phyloP scores from a whole-genome alignment of 73 alveolate genomes.

The Paramecium pentaurelia region DNA sequence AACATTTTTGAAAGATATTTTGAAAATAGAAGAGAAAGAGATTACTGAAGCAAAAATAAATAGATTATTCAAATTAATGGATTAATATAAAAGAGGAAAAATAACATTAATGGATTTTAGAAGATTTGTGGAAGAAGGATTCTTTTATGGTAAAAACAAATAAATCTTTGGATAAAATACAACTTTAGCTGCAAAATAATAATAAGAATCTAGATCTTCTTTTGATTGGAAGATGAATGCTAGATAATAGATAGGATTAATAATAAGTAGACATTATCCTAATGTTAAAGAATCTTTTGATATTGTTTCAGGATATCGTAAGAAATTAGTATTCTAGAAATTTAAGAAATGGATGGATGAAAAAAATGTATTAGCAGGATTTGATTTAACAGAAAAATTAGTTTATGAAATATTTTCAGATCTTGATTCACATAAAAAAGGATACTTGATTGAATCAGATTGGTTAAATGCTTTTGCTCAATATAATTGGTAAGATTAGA shows the following conservation, averaged over 20 bases:
- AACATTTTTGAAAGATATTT: constrained; percentile 62
- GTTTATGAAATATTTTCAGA: constrained; percentile 73
- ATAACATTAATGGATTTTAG: constrained; percentile 79
- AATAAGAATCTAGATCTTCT: constrained; percentile 61
- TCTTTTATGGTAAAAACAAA: constrained; percentile 53
- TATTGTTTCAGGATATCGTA: constrained; percentile 64
- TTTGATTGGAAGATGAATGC: constrained; percentile 84
- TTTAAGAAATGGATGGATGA: constrained; percentile 73
- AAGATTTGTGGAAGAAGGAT: constrained; percentile 74
- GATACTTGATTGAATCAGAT: constrained; percentile 78
- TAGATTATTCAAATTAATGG: constrained; percentile 82
- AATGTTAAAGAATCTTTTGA: constrained; percentile 69
- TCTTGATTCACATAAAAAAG: constrained; percentile 86
- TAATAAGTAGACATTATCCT: constrained; percentile 66
- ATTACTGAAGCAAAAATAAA: constrained; percentile 71
- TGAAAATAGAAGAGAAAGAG: constrained; percentile 70
- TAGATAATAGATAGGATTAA: constrained; percentile 74
- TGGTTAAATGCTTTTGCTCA: constrained; percentile 72
- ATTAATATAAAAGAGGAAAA: constrained; percentile 72
- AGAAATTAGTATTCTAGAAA: constrained; percentile 64
- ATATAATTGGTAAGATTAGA: constrained; percentile 67
- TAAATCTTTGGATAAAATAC: constrained; percentile 45
- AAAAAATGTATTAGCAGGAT: constrained; percentile 76
- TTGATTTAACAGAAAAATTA: constrained; percentile 76
- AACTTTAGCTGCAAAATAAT: constrained; percentile 51